These are phyloP conservation scores for Loxodes magnus DNA, from an alignment of 73 alveolate species.

Conservation along the genomic window DNA sequence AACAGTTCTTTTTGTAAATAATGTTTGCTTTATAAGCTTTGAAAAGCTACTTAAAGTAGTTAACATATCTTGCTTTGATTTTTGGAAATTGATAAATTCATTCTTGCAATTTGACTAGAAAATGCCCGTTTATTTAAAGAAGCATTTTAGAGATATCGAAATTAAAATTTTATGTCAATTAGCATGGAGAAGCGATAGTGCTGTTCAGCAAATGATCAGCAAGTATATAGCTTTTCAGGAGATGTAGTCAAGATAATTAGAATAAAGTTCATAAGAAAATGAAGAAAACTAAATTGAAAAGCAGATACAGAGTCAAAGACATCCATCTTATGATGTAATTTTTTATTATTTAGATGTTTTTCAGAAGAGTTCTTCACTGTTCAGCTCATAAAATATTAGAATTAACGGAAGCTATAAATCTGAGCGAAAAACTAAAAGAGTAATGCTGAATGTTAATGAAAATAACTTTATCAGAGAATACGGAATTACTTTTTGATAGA, in stretches of 20 bases:
- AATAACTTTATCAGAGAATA: constrained; percentile 21
- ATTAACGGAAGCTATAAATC: constrained; percentile 11
- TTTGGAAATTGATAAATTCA: constrained; percentile 42
- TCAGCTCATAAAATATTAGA: constrained; percentile 32
- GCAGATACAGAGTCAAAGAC: too few species aligned
- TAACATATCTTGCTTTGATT: constrained; percentile 31
- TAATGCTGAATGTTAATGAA: constrained; percentile 36
- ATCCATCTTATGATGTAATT: too few species aligned
- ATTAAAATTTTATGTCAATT: constrained; percentile 29
- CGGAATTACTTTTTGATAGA: constrained; percentile 28
- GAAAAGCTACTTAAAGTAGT: constrained; percentile 19
- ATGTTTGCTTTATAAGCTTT: constrained; percentile 5
- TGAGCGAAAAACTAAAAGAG: constrained; percentile 34
- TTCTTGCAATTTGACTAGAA: constrained; percentile 41
- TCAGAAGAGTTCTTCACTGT: constrained; percentile 32
- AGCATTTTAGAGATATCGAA: constrained; percentile 54
- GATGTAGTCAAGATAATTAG: too few species aligned
- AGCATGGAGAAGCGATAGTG: constrained; percentile 46
- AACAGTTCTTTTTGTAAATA: constrained; percentile 14
- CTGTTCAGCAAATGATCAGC: constrained; percentile 22
- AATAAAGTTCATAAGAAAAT: too few species aligned
- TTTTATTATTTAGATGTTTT: constrained; percentile 24
- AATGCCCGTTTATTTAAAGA: constrained; percentile 40
- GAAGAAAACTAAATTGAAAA: too few species aligned
- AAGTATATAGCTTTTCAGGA: constrained; percentile 1